phyloP scores from a whole-genome alignment of 2,329 filamentous ascomycete genomes.

The Ramularia endophylla region DNA sequence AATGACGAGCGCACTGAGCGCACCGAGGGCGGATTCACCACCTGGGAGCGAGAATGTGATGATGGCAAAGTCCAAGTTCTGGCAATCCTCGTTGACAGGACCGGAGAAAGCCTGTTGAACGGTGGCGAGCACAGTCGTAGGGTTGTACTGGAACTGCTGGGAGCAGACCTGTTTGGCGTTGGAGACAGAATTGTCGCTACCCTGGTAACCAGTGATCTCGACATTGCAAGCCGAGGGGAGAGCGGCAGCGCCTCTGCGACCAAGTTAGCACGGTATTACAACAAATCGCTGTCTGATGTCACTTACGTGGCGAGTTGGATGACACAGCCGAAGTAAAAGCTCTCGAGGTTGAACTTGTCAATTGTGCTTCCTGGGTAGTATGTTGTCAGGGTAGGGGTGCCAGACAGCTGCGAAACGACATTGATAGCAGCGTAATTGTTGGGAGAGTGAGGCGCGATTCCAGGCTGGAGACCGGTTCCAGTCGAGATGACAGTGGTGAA shows the following conservation, averaged over 20 bases:
- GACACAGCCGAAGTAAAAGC: slow-evolving; percentile 8
- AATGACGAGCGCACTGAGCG: slow-evolving; percentile 1
- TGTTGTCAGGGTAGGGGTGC: slow-evolving; percentile 3
- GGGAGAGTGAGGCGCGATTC: slow-evolving; percentile 1
- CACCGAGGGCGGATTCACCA: background rate
- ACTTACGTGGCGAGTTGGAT: too few relatives aligned
- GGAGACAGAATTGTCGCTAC: slow-evolving; percentile 6
- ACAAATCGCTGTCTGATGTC: too few relatives aligned
- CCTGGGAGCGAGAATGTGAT: slow-evolving; percentile 4
- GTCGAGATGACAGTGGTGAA: slow-evolving; percentile 4
- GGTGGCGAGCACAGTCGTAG: slow-evolving; percentile 1
- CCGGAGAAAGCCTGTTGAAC: slow-evolving; percentile 6
- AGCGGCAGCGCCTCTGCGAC: background rate
- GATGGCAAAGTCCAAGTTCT: slow-evolving; percentile 3
- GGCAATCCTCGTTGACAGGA: background rate
- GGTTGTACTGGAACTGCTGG: slow-evolving; percentile 6
- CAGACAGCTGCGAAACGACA: background rate
- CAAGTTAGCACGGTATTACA: too few relatives aligned
- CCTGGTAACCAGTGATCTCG: slow-evolving; percentile 5
- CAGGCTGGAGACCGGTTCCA: slow-evolving; percentile 2
- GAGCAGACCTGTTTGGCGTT: slow-evolving; percentile 7
- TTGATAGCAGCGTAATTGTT: slow-evolving; percentile 3
- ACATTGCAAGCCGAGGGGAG: slow-evolving; percentile 2
- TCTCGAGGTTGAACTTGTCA: slow-evolving; percentile 7
- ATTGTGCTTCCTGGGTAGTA: slow-evolving; percentile 3